Evolutionary conservation across 1,139 yeast genomes (phyloP), one percentile per base, ranked within the genome.

Genomic region (Blastobotrys indianensis): DNA sequence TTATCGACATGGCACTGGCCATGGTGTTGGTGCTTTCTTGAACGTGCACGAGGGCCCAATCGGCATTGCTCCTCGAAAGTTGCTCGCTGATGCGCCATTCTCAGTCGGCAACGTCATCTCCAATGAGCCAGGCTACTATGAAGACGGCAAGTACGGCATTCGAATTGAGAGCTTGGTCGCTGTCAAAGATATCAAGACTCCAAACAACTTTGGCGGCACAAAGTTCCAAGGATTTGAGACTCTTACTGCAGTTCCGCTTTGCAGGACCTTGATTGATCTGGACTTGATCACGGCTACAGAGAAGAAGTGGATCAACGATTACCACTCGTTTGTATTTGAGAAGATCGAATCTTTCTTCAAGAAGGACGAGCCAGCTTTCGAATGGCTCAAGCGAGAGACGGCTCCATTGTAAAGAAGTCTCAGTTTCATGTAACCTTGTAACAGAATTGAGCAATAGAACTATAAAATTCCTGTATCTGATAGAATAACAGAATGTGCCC

Each of bases 41-140:
- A 92, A 92, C 61, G 98, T 92, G 36, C 98, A 94, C 63, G 97
- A 94, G 63, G 95, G 95, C 3, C 98, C 98, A 11, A 80, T 90
- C 49, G 96, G 97, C 8, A 84, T 92, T 57, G 94, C 96, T 1
- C 77, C 81, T 55, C 75, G 85, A 54, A 68, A 60, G n/a, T 43
- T 46, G 32, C 59, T 59, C 40, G 60, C 59, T 29, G 56, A 58
- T 39, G 54, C 57, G 36, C 66, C 75, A 2, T 71, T 85, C 49
- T 68, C 74, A 54, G 74, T 77, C 2, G 98, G 98, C 31, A 85
- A 87, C 65, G 71, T 90, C 40, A 70, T 88, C 41, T 84, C 95
- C 20, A 88, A 92, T 66, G 99, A 94, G 66, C 99, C 99, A 1
- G 98, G 99, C 0, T 92, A 73, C 66, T 94, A 94, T 63, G 86